phyloP scores from a whole-genome alignment of 257 asterid species.

The Nicotiana tomentosiformis region DNA sequence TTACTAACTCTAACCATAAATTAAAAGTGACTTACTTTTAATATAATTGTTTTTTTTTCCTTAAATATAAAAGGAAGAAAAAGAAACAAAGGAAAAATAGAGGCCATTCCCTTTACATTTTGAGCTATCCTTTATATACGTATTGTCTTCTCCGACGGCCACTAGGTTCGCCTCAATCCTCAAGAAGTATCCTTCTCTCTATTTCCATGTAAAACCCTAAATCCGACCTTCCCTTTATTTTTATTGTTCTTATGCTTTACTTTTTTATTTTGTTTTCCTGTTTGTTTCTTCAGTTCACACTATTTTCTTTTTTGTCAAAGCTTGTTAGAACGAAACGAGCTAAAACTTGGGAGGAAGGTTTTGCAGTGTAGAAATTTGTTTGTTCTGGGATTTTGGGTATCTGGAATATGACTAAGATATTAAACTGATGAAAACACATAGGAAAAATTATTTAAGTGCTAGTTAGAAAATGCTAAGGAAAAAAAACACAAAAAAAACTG shows the following conservation, averaged over 20 bases:
- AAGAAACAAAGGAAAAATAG: too few species aligned
- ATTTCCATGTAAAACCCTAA: slow-evolving; percentile 6
- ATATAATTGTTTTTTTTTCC: too few species aligned
- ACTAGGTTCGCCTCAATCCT: background rate
- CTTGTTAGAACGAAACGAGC: background rate
- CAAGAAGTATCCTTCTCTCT: background rate
- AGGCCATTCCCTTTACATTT: background rate
- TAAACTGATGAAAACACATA: background rate
- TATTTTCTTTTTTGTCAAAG: background rate
- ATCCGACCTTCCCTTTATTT: background rate
- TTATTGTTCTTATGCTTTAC: background rate
- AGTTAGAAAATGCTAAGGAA: background rate
- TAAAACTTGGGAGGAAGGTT: background rate
- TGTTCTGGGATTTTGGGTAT: background rate
- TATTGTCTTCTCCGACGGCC: background rate
- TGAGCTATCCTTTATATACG: background rate
- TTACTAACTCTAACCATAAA: too few species aligned
- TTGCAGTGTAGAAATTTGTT: background rate
- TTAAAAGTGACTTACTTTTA: too few species aligned
- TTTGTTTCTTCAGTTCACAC: background rate
- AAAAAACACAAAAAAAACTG: background rate
- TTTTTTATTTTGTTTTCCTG: background rate
- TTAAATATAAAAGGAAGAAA: too few species aligned
- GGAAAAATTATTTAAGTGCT: background rate
- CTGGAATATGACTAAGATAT: background rate